Evolutionary conservation across 225 moss, liverwort and hornwort species (phyloP).

Genomic region (Neckera pumila): DNA sequence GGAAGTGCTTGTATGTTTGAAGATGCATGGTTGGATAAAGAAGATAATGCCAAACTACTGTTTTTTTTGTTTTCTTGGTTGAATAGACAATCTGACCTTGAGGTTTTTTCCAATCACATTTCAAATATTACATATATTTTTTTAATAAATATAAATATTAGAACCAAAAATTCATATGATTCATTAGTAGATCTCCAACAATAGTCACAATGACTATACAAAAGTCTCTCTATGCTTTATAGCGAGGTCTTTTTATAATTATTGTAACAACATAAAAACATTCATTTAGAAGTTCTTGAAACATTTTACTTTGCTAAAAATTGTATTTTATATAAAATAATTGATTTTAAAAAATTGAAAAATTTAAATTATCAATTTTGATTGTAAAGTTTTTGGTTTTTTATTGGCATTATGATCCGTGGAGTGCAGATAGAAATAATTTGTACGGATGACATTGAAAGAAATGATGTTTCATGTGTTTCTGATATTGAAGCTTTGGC

Average conservation of each 20-base stretch:
- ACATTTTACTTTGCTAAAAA: background rate
- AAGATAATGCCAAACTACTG: conserved; percentile 62
- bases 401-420: background rate
- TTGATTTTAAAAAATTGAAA: background rate
- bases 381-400: background rate
- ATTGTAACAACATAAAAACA: fast-evolving
- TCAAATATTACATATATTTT: background rate
- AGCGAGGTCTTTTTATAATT: too few species aligned
- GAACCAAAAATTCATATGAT: too few species aligned
- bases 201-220: background rate
- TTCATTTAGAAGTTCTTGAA: too few species aligned
- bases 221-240: background rate
- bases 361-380: background rate
- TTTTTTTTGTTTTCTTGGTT: conserved; percentile 66
- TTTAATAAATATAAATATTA: too few species aligned
- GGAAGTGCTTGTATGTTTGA: conserved; percentile 81
- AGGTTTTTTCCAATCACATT: conserved; percentile 5
- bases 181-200: background rate
- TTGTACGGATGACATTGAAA: conserved; percentile 44
- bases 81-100: conserved; percentile 21
- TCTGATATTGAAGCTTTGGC: conserved; percentile 63
- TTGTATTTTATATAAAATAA: too few species aligned
- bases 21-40: conserved; percentile 89
- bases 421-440: conserved; percentile 37
- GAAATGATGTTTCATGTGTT: conserved; percentile 43